These are phyloP conservation scores for Maudiozyma serrabonitensis DNA, from an alignment of 805 yeast species.

Conservation along the genomic window DNA sequence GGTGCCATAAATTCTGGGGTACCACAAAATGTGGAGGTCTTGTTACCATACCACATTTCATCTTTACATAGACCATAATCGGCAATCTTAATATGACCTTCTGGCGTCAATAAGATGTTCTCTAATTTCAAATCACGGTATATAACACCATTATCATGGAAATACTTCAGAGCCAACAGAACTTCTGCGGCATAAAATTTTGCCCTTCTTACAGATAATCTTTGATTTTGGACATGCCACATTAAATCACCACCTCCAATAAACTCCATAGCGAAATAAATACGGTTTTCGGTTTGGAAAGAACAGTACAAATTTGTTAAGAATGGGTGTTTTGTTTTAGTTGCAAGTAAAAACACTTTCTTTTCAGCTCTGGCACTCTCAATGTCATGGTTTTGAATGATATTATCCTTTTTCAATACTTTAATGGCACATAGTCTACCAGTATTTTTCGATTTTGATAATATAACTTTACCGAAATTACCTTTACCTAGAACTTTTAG, in stretches of 20 bases:
- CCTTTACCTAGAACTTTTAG: constrained; percentile 96
- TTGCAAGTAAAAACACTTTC: constrained; percentile 76
- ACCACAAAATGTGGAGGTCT: constrained; percentile 94
- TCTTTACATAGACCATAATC: constrained; percentile 98
- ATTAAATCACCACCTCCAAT: constrained; percentile 96
- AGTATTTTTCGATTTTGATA: constrained; percentile 85
- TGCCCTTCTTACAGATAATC: constrained; percentile 83
- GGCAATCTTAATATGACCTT: constrained; percentile 93
- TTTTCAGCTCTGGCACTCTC: constrained; percentile 93
- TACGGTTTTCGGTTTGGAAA: constrained; percentile 95
- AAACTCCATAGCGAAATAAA: constrained; percentile 97
- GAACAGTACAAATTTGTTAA: constrained; percentile 84
- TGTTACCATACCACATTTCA: constrained; percentile 73
- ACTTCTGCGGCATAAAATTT: constrained; percentile 98
- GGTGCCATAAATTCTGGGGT: constrained; percentile 99
- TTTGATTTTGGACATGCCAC: constrained; percentile 96
- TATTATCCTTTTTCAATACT: constrained; percentile 91
- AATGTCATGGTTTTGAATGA: constrained; percentile 91
- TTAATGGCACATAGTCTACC: constrained; percentile 85
- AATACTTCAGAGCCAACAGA: constrained; percentile 76
- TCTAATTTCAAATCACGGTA: constrained; percentile 95
- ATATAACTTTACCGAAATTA: constrained; percentile 96
- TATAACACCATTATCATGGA: constrained; percentile 92
- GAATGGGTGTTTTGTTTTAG: constrained; percentile 86
- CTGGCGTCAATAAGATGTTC: constrained; percentile 77